Evolutionary conservation across 2,329 filamentous ascomycete species (phyloP), one percentile per base, ranked within the genome.

Genomic region (Uncinocarpus reesii): DNA sequence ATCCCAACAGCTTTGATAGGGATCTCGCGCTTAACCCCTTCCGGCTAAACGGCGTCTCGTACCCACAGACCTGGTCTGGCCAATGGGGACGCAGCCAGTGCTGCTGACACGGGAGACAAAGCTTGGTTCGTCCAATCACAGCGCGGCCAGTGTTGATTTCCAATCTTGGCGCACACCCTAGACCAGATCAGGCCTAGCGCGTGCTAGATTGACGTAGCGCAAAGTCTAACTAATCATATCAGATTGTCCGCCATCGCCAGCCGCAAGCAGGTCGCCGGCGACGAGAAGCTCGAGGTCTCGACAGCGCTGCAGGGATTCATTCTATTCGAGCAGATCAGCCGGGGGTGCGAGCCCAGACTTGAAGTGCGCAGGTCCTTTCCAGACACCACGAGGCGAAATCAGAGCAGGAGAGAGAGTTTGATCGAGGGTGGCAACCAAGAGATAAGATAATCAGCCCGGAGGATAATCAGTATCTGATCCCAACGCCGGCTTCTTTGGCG

Each of bases 401-500:
- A 2, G 15, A 18, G 11, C 8, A n/a, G 11, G 4, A 21, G 4
- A 34, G 15, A 44, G 16, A 7, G 28, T 34, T 16, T 32, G 18
- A 10, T 26, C 10, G 4, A n/a, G 15, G 38, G 28, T 8, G 4
- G 23, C n/a, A 18, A 37, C 44, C 44, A 40, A 47, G 35, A 47
- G 44, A 47, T 47, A 47, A 47, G 44, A 47, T 47, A 47, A 47
- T 47, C 44, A 32, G 7, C n/a, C n/a, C n/a, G 15, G 21, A 29
- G 23, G 13, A 29, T n/a, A 47, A 29, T 7, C 24, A 37, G 31
- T 32, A 47, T 47, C 44, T 31, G 44, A 40, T 47, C 35, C 42
- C 13, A n/a, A 18, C 34, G 11, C 16, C 31, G 13, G 13, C 20
- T 26, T 21, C 16, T 21, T 40, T 2, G 3, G 24, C 13, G n/a